Evolutionary conservation across 2,329 filamentous ascomycete genomes (phyloP), one percentile per base, ranked within the genome.

Genomic region (Beauveria sp.): DNA sequence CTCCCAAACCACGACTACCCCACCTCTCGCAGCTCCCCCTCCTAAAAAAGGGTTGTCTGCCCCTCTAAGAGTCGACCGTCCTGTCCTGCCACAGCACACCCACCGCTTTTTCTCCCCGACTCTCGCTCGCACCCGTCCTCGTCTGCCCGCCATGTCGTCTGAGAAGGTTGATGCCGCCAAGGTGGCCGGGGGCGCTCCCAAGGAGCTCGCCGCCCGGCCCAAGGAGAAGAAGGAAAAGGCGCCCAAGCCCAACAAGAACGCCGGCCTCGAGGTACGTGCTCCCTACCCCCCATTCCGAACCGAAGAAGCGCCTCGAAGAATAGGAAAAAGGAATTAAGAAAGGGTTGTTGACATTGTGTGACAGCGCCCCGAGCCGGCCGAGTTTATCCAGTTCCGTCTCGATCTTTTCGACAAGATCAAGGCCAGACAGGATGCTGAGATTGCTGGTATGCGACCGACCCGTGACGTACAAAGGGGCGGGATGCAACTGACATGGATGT

Each of bases 371-470:
- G 71, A 75, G 72, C 67, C 81, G 77, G 89, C 93, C 62, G 86
- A 88, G 64, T 96, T 90, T 75, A 86, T 98, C 65, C 80, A 93
- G 70, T 86, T 92, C 75, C 88, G 95, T 65, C 87, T 97, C 70
- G 84, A 89, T 59, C 80, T 98, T 55, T 97, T 97, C 77, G 90
- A 97, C 73, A 87, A 88, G 73, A 82, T 97, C 67, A 96, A 96
- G 83, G 87, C 90, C 67, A 84, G 89, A 73, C 86, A 91, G 71
- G 88, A 96, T 67, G 88, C 88, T 63, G 90, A 95, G 72, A 77
- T 91, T 66, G 74, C 74, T 66, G 73, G 74, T 76, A 67, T 62
- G 73, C 73, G 52, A 31, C 22, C 26, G 38, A 43, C 26, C 7
- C 42, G 18, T 20, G 26, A 9, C 31, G 24, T 8, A n/a, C 45